These are phyloP conservation scores for Hordeum vulgare DNA, from an alignment of 176 grass and related monocot genomes.

Conservation along the genomic window DNA sequence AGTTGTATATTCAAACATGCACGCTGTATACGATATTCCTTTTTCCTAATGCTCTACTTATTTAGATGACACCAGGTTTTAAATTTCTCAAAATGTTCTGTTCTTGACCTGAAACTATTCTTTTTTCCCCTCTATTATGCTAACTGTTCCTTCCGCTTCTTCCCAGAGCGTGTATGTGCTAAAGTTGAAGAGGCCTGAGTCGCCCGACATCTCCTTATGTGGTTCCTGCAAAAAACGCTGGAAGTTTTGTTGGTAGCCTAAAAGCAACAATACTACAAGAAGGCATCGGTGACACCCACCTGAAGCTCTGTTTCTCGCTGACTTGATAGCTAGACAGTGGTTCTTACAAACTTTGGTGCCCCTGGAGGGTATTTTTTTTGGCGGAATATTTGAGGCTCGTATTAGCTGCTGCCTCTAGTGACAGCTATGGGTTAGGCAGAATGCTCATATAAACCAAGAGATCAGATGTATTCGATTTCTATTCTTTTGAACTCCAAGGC, in stretches of 20 bases:
- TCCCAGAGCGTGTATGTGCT: slow-evolving; percentile 62
- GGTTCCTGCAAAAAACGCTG: slow-evolving; percentile 1
- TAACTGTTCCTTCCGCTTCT: slow-evolving; percentile 16
- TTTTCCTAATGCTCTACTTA: neutral
- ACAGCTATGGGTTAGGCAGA: slow-evolving; percentile 30
- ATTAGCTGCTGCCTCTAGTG: slow-evolving; percentile 20
- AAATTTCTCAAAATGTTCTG: neutral
- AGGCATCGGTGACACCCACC: slow-evolving; percentile 14
- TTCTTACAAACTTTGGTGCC: slow-evolving; percentile 29
- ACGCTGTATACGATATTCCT: neutral
- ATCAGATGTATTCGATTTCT: slow-evolving; percentile 23
- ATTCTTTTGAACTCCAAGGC: slow-evolving; percentile 26
- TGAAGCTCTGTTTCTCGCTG: slow-evolving; percentile 29
- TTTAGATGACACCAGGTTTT: neutral
- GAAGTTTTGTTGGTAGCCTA: slow-evolving; percentile 25
- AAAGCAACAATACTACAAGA: slow-evolving; percentile 22
- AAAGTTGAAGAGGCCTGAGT: slow-evolving; percentile 63
- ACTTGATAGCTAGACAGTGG: slow-evolving; percentile 28
- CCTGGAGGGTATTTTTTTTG: slow-evolving; percentile 1
- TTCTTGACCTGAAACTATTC: neutral
- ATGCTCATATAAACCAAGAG: slow-evolving; percentile 18
- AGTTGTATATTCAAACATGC: neutral
- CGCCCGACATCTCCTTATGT: neutral
- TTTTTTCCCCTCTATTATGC: neutral
- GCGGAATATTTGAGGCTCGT: slow-evolving; percentile 12